Evolutionary conservation across 177 flowering plant species (phyloP).

Genomic region (Vitis hybrid): DNA sequence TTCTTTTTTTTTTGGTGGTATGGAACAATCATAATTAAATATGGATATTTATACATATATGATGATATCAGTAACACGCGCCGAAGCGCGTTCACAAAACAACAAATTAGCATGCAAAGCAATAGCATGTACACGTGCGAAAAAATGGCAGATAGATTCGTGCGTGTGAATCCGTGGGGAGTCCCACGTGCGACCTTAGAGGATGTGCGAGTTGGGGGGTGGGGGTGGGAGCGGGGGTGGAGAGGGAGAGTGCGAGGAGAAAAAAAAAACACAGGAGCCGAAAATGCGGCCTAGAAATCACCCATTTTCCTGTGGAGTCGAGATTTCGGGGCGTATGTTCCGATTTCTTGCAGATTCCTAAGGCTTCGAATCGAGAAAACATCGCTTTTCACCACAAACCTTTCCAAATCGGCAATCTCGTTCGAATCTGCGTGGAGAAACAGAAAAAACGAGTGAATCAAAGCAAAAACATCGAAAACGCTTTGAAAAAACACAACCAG

Average conservation of each 20-base stretch:
- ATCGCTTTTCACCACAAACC: slow-evolving; percentile 28
- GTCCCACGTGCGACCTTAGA: slow-evolving; percentile 8
- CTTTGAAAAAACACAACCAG: not conserved
- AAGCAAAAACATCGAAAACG: not conserved
- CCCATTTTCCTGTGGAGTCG: slow-evolving; percentile 43
- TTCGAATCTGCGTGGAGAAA: slow-evolving; percentile 9
- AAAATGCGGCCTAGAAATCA: slow-evolving; percentile 32
- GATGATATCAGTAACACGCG: too few relatives aligned
- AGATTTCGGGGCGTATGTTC: slow-evolving; percentile 12
- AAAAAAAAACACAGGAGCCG: not conserved
- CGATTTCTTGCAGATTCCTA: slow-evolving; percentile 45
- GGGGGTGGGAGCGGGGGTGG: not conserved
- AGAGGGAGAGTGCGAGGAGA: not conserved
- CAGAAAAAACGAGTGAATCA: not conserved
- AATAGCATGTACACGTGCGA: slow-evolving; percentile 20
- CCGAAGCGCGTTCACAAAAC: not conserved
- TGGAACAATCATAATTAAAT: too few relatives aligned
- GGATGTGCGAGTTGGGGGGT: too few relatives aligned
- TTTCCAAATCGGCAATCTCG: slow-evolving; percentile 20
- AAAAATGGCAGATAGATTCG: not conserved
- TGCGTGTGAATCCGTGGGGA: not conserved
- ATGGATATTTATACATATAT: too few relatives aligned
- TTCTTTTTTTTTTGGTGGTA: too few relatives aligned
- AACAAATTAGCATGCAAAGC: slow-evolving; percentile 1
- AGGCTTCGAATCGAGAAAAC: slow-evolving; percentile 47